Evolutionary conservation across 1,284 basidiomycete species (phyloP).

Genomic region (Fomes fomentarius): DNA sequence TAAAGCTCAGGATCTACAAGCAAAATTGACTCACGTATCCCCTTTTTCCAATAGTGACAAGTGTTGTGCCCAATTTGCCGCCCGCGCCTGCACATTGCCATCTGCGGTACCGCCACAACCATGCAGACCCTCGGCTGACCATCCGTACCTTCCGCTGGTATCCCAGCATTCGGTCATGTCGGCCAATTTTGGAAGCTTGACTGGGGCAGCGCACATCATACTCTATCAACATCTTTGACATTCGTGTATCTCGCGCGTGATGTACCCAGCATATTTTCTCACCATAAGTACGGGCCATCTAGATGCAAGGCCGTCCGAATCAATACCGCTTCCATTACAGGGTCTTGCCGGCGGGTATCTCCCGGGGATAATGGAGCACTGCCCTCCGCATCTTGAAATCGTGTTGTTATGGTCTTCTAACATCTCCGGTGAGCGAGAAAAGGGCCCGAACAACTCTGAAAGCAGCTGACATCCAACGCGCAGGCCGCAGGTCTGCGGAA

Average conservation of each 20-base stretch:
- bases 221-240: conserved; percentile 2
- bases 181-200: not conserved
- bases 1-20: not conserved
- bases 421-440: not conserved
- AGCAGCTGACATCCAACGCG: not conserved
- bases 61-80: no score
- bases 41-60: no score
- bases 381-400: not conserved
- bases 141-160: not conserved
- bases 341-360: not conserved
- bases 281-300: not conserved
- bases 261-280: not conserved
- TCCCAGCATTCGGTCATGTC: not conserved
- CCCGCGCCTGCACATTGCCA: not conserved
- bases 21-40: not conserved
- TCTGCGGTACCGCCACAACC: not conserved
- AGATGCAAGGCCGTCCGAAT: not conserved
- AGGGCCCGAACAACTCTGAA: not conserved
- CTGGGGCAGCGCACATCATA: conserved; percentile 5
- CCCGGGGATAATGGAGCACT: not conserved
- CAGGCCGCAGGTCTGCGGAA: not conserved
- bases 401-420: not conserved
- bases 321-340: not conserved
- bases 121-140: not conserved
- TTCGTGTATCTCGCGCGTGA: not conserved